Conservation (phyloP, 441 rosid genomes). For the Hypseocharis bilobata region DNA sequence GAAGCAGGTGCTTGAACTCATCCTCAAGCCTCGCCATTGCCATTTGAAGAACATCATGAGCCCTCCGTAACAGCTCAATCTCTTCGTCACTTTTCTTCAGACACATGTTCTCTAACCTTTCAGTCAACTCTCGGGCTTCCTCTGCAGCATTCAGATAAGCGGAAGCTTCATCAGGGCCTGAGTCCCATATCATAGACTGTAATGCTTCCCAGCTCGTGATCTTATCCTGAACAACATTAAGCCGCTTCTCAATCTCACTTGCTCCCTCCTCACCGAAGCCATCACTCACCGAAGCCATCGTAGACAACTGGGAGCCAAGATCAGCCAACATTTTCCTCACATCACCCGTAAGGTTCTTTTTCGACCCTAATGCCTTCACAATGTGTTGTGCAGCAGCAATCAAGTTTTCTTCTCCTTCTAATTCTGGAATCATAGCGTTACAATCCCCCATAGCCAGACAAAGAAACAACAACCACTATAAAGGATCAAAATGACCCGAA, state of each 20-base stretch:
- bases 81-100: constrained; percentile 24
- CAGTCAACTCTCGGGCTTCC: constrained; percentile 46
- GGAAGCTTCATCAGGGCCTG: constrained; percentile 40
- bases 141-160: constrained; percentile 48
- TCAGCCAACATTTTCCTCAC: constrained; percentile 48
- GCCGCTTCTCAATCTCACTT: constrained; percentile 37
- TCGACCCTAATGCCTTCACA: constrained; percentile 48
- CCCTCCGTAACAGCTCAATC: constrained; percentile 39
- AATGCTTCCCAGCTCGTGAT: constrained; percentile 58
- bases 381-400: constrained; percentile 58
- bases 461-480: constrained; percentile 9
- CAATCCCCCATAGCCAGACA: constrained; percentile 39
- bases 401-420: constrained; percentile 52
- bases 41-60: constrained; percentile 66
- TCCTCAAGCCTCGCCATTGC: constrained; percentile 87
- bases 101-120: constrained; percentile 36
- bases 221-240: constrained; percentile 48
- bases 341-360: constrained; percentile 44
- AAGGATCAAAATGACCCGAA: neutral
- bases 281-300: constrained; percentile 30
- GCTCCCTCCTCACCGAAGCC: constrained; percentile 26
- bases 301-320: constrained; percentile 49
- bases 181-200: constrained; percentile 74
- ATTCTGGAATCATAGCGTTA: constrained; percentile 23
- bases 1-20: constrained; percentile 67